Base-by-base conservation (phyloP, 805 yeast genomes). In the Torulaspora indica region DNA sequence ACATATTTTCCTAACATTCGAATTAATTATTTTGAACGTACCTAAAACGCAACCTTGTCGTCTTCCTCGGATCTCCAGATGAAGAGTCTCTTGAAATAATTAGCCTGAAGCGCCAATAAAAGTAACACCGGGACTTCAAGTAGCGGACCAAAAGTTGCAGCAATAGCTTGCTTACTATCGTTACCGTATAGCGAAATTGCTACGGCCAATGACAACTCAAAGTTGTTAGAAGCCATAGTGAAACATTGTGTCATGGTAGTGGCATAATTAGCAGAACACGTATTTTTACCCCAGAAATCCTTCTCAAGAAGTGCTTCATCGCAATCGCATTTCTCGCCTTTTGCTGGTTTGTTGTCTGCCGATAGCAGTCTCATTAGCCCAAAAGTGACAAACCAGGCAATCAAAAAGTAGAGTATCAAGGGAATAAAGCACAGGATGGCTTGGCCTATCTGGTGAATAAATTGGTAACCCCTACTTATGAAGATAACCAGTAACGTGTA, bases 121-220 rank as follows among this genome's bases (percentile, higher is more conserved):
- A 74, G 51, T 31, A 78, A 62, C 6, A 78, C 69, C 4, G 82
- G 82, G 8, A 78, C 78, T 51, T 78, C 83, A n/a, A 78, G 54
- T 29, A 78, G 62, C 0, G 82, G 82, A 2, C 82, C 82, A 55
- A 77, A 74, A 0, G 82, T 76, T 2, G 82, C 76, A 4, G 83
- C 82, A 33, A 78, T 68, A 1, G 81, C 73, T 53, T 77, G 73
- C 40, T 73, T 68, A 45, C 78, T 71, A 1, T 73, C 75, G 22
- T 69, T 60, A 0, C 82, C 82, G 58, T 75, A 78, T 9, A 75
- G 50, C 0, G 79, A 69, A 5, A 74, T 70, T 1, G 79, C 75
- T 14, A 78, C 71, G 3, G 82, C 80, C 29, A 78, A 60, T 45
- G 79, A 74, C 34, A 77, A 63, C 55, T 78, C 82, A 52, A 78